Evolutionary conservation across 2,329 filamentous ascomycete species (phyloP).

Genomic region (Cadophora sp.): DNA sequence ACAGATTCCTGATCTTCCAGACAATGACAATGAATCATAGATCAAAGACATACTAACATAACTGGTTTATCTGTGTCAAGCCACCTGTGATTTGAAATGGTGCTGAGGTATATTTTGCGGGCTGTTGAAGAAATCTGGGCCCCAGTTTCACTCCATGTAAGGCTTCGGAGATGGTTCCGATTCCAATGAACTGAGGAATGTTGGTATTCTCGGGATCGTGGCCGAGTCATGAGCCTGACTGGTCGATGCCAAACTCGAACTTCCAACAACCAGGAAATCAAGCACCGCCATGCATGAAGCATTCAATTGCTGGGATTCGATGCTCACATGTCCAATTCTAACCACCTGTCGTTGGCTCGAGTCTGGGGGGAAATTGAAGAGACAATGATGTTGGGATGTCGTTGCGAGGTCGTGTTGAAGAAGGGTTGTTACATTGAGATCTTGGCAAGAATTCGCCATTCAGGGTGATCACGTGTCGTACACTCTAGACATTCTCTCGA

Average conservation of each 20-base stretch:
- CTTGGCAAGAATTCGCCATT: not conserved
- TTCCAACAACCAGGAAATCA: not conserved
- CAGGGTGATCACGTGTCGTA: not conserved
- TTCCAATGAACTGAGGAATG: not conserved
- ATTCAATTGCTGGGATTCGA: not conserved
- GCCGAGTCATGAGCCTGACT: not conserved
- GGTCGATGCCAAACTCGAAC: not conserved
- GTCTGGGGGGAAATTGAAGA: not conserved
- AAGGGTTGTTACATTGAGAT: not conserved
- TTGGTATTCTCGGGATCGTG: not conserved
- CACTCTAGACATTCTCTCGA: not conserved
- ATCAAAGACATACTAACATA: too few species aligned
- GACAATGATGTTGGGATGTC: not conserved
- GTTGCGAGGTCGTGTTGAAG: not conserved
- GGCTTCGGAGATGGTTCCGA: not conserved
- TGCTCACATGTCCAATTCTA: not conserved
- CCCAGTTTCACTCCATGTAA: not conserved
- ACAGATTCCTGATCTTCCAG: too few species aligned
- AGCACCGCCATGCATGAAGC: not conserved
- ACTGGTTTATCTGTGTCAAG: too few species aligned
- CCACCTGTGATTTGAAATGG: too few species aligned
- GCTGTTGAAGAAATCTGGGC: too few species aligned
- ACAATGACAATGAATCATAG: too few species aligned
- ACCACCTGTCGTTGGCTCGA: not conserved
- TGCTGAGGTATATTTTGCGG: too few species aligned